These are phyloP conservation scores for Silene conica DNA, from an alignment of 148 eudicot genomes.

Conservation along the genomic window DNA sequence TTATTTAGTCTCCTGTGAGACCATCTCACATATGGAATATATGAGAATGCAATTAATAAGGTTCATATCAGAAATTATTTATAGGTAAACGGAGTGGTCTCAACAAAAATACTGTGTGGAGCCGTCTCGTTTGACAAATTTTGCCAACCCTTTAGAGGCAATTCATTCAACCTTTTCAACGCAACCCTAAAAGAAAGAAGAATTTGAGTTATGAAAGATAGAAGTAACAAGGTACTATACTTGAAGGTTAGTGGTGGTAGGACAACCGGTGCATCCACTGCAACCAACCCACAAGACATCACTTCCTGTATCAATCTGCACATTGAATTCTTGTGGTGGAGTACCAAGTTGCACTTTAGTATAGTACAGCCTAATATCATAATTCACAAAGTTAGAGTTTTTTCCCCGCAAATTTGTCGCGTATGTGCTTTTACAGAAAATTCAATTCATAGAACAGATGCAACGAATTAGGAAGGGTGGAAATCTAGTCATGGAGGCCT, in stretches of 20 bases:
- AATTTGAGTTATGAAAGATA: not conserved
- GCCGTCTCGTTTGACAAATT: too few relatives aligned
- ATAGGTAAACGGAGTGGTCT: too few relatives aligned
- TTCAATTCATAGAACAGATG: too few relatives aligned
- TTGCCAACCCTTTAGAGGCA: too few relatives aligned
- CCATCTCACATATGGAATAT: too few relatives aligned
- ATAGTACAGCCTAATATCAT: constrained; percentile 61
- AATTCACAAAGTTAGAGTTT: not conserved
- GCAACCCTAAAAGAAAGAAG: not conserved
- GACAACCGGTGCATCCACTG: constrained; percentile 72
- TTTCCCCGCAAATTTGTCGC: constrained; percentile 5
- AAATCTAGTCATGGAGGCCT: not conserved
- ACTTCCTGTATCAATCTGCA: constrained; percentile 96
- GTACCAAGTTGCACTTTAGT: constrained; percentile 74
- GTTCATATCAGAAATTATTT: too few relatives aligned
- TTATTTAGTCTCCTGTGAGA: too few relatives aligned
- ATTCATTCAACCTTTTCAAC: too few relatives aligned
- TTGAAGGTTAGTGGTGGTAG: constrained; percentile 75
- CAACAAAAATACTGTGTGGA: too few relatives aligned
- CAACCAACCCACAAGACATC: constrained; percentile 95
- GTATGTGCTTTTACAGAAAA: too few relatives aligned
- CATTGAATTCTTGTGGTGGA: constrained; percentile 77
- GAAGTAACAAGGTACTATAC: constrained; percentile 31
- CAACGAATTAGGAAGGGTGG: not conserved
- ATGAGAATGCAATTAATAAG: too few relatives aligned